phyloP scores from a whole-genome alignment of 768 basidiomycete genomes.

The Leccinum imitatum region DNA sequence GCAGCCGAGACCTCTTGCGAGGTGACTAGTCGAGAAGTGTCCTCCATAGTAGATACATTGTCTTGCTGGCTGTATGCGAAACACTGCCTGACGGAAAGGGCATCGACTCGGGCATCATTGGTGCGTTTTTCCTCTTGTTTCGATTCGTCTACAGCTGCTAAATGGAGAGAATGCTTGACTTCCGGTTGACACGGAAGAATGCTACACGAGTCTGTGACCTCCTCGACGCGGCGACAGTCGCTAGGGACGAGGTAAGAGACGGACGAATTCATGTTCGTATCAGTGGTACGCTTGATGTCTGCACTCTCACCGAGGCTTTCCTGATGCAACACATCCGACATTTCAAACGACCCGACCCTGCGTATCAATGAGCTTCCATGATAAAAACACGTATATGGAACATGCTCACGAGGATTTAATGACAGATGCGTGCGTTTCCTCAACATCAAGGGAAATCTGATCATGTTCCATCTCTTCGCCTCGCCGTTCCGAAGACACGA shows the following conservation, averaged over 20 bases:
- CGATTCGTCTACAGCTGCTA: background rate
- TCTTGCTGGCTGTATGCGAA: background rate
- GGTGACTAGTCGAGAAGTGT: background rate
- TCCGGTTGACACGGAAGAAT: background rate
- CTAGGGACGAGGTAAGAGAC: background rate
- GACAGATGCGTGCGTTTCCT: background rate
- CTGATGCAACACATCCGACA: background rate
- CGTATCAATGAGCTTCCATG: background rate
- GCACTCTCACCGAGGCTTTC: background rate
- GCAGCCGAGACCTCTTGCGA: background rate
- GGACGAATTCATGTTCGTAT: background rate
- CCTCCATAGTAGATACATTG: background rate
- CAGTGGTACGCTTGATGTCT: background rate
- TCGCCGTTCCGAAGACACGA: background rate
- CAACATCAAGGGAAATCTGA: background rate
- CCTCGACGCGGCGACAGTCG: background rate
- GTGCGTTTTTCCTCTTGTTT: background rate
- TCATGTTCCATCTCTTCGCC: background rate
- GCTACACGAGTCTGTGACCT: background rate
- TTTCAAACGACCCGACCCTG: constrained; percentile 1
- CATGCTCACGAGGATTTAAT: constrained; percentile 2
- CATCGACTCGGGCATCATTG: background rate
- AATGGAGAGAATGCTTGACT: background rate
- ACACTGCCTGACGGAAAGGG: background rate
- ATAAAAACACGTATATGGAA: background rate